phyloP scores from a whole-genome alignment of 164 flowering plant genomes.

The Magnolia kwangsiensis region DNA sequence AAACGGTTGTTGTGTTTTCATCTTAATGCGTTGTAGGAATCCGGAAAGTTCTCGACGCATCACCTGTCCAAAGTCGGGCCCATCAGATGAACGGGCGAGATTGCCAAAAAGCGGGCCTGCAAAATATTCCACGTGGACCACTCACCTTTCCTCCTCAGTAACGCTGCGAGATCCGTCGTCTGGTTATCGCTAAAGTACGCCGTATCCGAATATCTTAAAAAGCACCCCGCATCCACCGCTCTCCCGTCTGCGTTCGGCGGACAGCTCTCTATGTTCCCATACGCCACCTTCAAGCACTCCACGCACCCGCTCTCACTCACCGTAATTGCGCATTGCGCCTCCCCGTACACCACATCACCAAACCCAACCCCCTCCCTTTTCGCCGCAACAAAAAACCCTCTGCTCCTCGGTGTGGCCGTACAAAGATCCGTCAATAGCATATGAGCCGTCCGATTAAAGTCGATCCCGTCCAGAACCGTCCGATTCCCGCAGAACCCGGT shows the following conservation, averaged over 20 bases:
- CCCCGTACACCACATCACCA: constrained; percentile 27
- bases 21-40: too few species aligned
- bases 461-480: constrained; percentile 19
- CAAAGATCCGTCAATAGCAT: constrained; percentile 28
- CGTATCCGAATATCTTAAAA: constrained; percentile 46
- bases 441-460: constrained; percentile 14
- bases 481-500: constrained; percentile 28
- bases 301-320: constrained; percentile 34
- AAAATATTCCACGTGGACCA: not conserved
- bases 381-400: constrained; percentile 38
- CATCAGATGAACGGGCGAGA: too few species aligned
- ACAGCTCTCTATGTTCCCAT: constrained; percentile 29
- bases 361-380: constrained; percentile 16
- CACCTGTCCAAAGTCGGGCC: too few species aligned
- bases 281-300: constrained; percentile 42
- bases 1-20: too few species aligned
- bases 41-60: too few species aligned
- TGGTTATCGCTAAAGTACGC: constrained; percentile 40
- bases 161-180: constrained; percentile 30
- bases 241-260: constrained; percentile 36
- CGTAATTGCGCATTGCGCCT: constrained; percentile 52
- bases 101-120: too few species aligned
- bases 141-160: constrained; percentile 25
- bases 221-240: constrained; percentile 56
- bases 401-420: constrained; percentile 32